Base-by-base conservation (phyloP, 2,329 filamentous ascomycete species). In the Malbranchea cinnamomea region DNA sequence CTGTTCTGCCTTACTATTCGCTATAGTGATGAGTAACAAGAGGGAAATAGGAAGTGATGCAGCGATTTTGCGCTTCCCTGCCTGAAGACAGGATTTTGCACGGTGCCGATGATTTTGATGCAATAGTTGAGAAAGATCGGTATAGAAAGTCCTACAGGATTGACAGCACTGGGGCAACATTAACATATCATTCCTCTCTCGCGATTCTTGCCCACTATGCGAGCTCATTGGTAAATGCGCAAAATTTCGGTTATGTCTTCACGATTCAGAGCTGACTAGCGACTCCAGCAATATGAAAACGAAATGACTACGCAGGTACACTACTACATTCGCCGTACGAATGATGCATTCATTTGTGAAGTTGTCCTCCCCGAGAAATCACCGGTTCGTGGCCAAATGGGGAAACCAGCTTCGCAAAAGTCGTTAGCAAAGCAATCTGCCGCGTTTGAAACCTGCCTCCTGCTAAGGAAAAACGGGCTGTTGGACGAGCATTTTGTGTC, bases 371-470 rank as follows among this genome's bases (percentile, higher is more conserved):
- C 89, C 0, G 68, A 74, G 8, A 65, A 64, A 13, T 79, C 83
- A 1, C 83, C 82, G 0, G 59, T 94, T 20, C 68, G 65, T 32
- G 73, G 70, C 17, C 64, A 70, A 4, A 62, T 64, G 8, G 87
- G 89, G 4, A 61, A 57, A 5, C 57, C 71, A 0, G 71, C 76
- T 32, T 50, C 61, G 5, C 80, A 67, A 34, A 95, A 93, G 52
- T 65, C 74, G 17, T 57, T 78, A 11, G 87, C 89, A 4, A 91
- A 89, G 51, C 82, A 81, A 40, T 82, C 85, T 0, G 87, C 85
- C 3, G 87, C 89, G 0, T 95, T 87, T 48, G 71, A 84, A 45
- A 71, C 78, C 29, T 94, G 85, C 45, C 49, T 83, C 2, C 50
- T 72, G 37, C 63, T 98, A 10, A 63, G 76, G 27, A 62, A 70